Percentiles rank a stretch among this genome's conserved stretches.
Evolutionary conservation across 805 yeast species (phyloP).

Genomic region (Tetrapisispora namnaoensis): DNA sequence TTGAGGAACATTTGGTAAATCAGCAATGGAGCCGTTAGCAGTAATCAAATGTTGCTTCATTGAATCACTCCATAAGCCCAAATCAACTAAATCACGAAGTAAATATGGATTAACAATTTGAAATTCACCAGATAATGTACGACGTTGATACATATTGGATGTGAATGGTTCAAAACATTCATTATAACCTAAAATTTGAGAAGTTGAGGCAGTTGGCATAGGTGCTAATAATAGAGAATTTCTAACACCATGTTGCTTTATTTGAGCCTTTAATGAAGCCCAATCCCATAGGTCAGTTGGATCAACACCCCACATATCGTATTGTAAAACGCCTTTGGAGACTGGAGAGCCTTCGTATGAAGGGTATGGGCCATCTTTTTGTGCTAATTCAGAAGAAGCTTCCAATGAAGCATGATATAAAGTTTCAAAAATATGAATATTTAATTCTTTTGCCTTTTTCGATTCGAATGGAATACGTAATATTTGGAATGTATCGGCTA

Average conservation of each 20-base stretch:
- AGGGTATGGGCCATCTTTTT: slow-evolving; percentile 54
- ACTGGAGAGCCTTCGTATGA: slow-evolving; percentile 81
- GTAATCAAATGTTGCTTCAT: slow-evolving; percentile 67
- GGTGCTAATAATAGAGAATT: slow-evolving; percentile 86
- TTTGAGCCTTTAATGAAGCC: slow-evolving; percentile 51
- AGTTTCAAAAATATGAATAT: slow-evolving; percentile 84
- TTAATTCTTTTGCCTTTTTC: slow-evolving; percentile 61
- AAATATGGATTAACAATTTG: slow-evolving; percentile 83
- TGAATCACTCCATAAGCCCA: slow-evolving; percentile 72
- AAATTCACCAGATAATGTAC: slow-evolving; percentile 86
- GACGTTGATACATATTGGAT: slow-evolving; percentile 78
- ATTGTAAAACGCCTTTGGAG: slow-evolving; percentile 73
- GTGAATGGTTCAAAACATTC: slow-evolving; percentile 96
- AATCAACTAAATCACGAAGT: slow-evolving; percentile 64
- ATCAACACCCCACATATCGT: slow-evolving; percentile 72
- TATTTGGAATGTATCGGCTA: slow-evolving; percentile 80
- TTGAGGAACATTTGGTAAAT: slow-evolving; percentile 58
- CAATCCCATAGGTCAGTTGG: slow-evolving; percentile 81
- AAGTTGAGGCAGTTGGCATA: slow-evolving; percentile 97
- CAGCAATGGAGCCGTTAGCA: slow-evolving; percentile 76
- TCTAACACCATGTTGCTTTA: slow-evolving; percentile 60
- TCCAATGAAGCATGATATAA: slow-evolving; percentile 90
- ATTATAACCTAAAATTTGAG: slow-evolving; percentile 84
- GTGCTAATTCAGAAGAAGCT: slow-evolving; percentile 73
- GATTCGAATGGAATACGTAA: slow-evolving; percentile 84